phyloP scores from a whole-genome alignment of 208 protist species.

The Leishmania mexicana region DNA sequence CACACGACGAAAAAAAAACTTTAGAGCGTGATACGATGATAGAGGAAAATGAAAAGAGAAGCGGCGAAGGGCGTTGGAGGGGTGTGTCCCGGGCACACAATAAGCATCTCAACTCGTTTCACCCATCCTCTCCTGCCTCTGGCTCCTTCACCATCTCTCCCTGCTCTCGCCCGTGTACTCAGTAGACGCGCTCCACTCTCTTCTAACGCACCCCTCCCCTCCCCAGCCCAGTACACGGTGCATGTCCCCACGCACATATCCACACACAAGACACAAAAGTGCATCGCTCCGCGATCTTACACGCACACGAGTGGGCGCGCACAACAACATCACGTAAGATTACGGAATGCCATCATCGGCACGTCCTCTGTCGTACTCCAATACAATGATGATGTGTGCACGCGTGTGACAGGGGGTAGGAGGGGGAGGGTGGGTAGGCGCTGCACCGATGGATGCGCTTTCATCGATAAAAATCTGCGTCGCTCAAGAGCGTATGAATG shows the following conservation, averaged over 20 bases:
- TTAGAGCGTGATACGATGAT: background rate
- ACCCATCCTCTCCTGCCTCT: background rate
- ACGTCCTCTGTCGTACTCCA: background rate
- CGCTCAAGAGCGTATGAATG: background rate
- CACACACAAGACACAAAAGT: background rate
- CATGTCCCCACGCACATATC: background rate
- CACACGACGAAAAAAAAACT: background rate
- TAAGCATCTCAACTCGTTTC: conserved; percentile 16
- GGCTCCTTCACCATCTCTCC: background rate
- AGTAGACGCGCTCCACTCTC: background rate
- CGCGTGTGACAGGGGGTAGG: background rate
- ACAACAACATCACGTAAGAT: background rate
- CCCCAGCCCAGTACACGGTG: background rate
- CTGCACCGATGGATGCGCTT: background rate
- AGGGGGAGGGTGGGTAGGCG: background rate
- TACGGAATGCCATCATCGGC: background rate
- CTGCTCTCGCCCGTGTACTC: background rate
- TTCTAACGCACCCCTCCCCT: background rate
- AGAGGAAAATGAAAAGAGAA: background rate
- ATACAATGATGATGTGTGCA: background rate
- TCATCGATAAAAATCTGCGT: background rate
- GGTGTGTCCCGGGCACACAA: background rate
- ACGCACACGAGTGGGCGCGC: background rate
- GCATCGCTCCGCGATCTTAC: background rate
- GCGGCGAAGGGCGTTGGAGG: background rate